A percentile compares a stretch with the other conserved stretches of the same genome.
Conservation (phyloP, 805 yeast species). For the Monosporozyma yasuniensis region DNA sequence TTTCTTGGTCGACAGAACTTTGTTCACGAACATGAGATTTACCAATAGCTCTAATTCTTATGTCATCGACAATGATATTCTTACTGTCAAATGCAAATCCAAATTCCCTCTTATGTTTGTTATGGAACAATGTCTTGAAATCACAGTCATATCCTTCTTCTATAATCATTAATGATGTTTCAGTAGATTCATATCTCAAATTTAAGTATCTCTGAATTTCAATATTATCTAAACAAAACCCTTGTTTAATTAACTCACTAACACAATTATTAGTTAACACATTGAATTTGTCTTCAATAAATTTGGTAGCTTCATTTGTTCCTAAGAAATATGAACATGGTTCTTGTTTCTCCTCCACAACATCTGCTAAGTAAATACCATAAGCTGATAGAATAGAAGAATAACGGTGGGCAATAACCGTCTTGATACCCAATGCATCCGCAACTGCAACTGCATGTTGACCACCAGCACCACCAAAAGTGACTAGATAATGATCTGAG, state of each 20-base stretch:
- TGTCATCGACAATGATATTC: conserved; percentile 58
- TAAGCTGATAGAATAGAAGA: conserved; percentile 81
- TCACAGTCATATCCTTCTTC: conserved; percentile 24
- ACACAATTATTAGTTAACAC: conserved; percentile 37
- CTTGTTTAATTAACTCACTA: conserved; percentile 41
- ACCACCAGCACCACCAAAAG: conserved; percentile 93
- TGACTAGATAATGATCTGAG: conserved; percentile 59
- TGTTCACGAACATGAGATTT: conserved; percentile 38
- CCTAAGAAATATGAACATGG: conserved; percentile 48
- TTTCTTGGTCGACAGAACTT: conserved; percentile 44
- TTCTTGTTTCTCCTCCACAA: conserved; percentile 69
- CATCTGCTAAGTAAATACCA: conserved; percentile 82
- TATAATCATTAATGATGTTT: conserved; percentile 70
- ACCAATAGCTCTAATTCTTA: conserved; percentile 69
- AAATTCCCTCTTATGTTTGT: conserved; percentile 58
- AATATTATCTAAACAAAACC: conserved; percentile 39
- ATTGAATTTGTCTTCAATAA: conserved; percentile 38
- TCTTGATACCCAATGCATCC: conserved; percentile 53
- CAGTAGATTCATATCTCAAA: conserved; percentile 82
- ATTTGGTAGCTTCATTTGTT: conserved; percentile 18
- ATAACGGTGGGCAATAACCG: conserved; percentile 67
- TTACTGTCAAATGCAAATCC: conserved; percentile 56
- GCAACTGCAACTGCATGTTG: conserved; percentile 82
- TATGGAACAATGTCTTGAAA: conserved; percentile 40
- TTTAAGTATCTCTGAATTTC: conserved; percentile 59